These are phyloP conservation scores for Neonectria magnoliae DNA, from an alignment of 2,329 filamentous ascomycete species.

Conservation along the genomic window DNA sequence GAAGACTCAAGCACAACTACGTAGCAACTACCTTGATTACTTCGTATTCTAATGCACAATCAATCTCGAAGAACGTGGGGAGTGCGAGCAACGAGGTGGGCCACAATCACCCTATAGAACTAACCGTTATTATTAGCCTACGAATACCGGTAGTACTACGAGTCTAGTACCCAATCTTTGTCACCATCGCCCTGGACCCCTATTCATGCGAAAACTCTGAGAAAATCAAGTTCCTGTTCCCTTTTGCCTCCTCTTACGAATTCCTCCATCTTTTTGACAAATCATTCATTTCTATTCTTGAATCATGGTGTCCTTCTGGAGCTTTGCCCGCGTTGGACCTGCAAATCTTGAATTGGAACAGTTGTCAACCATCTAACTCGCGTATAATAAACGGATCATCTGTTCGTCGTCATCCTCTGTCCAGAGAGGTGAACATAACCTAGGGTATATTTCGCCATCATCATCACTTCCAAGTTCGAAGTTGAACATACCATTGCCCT, in stretches of 20 bases:
- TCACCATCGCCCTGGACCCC: background rate
- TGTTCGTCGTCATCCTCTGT: background rate
- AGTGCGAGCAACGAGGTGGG: too few relatives aligned
- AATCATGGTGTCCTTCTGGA: background rate
- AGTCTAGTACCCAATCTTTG: slow-evolving; percentile 2
- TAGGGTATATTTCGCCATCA: slow-evolving; percentile 59
- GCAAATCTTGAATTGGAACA: background rate
- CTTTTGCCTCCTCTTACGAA: background rate
- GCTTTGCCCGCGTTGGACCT: background rate
- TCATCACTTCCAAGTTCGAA: slow-evolving; percentile 65
- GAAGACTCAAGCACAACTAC: background rate
- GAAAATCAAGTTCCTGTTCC: background rate
- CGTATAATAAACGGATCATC: background rate
- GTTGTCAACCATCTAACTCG: background rate
- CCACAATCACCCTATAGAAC: background rate
- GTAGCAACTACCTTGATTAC: too few relatives aligned
- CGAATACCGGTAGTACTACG: background rate
- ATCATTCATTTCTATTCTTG: slow-evolving; percentile 10
- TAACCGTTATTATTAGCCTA: too few relatives aligned
- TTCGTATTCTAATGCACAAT: background rate
- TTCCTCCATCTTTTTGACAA: background rate
- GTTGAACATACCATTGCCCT: slow-evolving; percentile 55
- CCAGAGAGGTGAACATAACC: background rate
- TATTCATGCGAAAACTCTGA: background rate
- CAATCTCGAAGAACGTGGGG: too few relatives aligned